A percentile compares a stretch with the other conserved stretches of the same genome.
phyloP scores from a whole-genome alignment of 495 filamentous ascomycete species.

The Podospora fimiseda region DNA sequence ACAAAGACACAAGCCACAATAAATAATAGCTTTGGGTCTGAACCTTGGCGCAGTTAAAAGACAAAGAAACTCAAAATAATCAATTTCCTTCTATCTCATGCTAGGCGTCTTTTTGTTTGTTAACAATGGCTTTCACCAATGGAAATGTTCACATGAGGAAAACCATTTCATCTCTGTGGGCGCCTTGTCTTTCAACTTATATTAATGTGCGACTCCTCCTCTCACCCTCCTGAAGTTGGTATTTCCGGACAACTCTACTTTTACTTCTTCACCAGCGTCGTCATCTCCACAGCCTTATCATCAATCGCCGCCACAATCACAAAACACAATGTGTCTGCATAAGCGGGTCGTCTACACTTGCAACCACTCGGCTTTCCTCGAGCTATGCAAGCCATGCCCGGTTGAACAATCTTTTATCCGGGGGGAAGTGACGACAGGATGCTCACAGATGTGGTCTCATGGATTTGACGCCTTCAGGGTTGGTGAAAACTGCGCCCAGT shows the following conservation, averaged over 20 bases:
- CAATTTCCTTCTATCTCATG: background rate
- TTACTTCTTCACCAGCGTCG: too few relatives aligned
- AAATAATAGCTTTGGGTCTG: background rate
- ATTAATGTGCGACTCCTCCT: too few relatives aligned
- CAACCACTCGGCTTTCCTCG: conserved; percentile 20
- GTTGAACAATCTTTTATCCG: conserved; percentile 12
- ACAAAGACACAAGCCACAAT: background rate
- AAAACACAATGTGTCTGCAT: conserved; percentile 27
- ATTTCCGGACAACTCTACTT: background rate
- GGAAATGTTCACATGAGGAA: too few relatives aligned
- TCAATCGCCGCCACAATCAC: background rate
- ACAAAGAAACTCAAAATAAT: too few relatives aligned
- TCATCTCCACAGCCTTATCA: background rate
- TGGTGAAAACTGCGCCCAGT: conserved; percentile 12
- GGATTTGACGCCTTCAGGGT: conserved; percentile 13
- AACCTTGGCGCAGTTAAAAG: background rate
- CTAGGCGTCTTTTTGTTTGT: background rate
- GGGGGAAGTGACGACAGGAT: conserved; percentile 13
- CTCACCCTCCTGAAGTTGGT: background rate
- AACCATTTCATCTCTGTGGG: too few relatives aligned
- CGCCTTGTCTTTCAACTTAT: too few relatives aligned
- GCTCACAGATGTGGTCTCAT: conserved; percentile 21
- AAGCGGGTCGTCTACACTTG: conserved; percentile 22
- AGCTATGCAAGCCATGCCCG: conserved; percentile 11
- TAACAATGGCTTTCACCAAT: conserved; percentile 5